Conservation (phyloP, 495 filamentous ascomycete species). For the Usnea hakonensis region DNA sequence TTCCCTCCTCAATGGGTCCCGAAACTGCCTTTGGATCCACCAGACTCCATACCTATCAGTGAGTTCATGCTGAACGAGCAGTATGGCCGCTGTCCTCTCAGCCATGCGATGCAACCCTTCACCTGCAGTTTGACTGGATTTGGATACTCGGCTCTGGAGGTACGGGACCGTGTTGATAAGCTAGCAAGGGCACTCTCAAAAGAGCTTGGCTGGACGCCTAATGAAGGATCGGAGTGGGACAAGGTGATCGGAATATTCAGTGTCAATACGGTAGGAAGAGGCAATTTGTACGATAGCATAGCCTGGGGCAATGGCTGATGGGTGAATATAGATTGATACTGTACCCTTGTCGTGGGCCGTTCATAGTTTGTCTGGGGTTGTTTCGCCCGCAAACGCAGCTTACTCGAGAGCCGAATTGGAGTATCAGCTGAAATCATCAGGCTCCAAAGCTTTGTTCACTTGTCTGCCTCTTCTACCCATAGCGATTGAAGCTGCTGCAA, state of each 20-base stretch:
- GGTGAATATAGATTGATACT: slow-evolving; percentile 60
- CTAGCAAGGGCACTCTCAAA: slow-evolving; percentile 65
- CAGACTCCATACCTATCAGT: slow-evolving; percentile 66
- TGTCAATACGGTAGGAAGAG: slow-evolving; percentile 62
- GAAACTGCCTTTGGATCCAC: slow-evolving; percentile 57
- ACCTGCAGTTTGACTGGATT: slow-evolving; percentile 74
- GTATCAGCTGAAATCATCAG: slow-evolving; percentile 70
- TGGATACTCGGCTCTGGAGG: slow-evolving; percentile 58
- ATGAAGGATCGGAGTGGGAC: slow-evolving; percentile 75
- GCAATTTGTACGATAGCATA: neutral
- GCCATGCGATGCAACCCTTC: slow-evolving; percentile 61
- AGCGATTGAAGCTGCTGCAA: slow-evolving; percentile 60
- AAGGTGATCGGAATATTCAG: slow-evolving; percentile 73
- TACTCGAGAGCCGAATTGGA: slow-evolving; percentile 69
- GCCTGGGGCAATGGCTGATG: slow-evolving; percentile 7
- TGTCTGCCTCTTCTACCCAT: slow-evolving; percentile 66
- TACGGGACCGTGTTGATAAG: slow-evolving; percentile 58
- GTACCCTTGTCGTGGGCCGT: slow-evolving; percentile 67
- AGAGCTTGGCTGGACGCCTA: slow-evolving; percentile 66
- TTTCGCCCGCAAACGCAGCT: slow-evolving; percentile 74
- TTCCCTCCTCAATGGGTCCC: slow-evolving; percentile 61
- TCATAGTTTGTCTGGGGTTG: slow-evolving; percentile 68
- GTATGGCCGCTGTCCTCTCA: slow-evolving; percentile 59
- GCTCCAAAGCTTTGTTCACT: slow-evolving; percentile 70
- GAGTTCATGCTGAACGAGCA: slow-evolving; percentile 75